These are phyloP conservation scores for Trametes cubensis DNA, from an alignment of 768 basidiomycete genomes.

Conservation along the genomic window DNA sequence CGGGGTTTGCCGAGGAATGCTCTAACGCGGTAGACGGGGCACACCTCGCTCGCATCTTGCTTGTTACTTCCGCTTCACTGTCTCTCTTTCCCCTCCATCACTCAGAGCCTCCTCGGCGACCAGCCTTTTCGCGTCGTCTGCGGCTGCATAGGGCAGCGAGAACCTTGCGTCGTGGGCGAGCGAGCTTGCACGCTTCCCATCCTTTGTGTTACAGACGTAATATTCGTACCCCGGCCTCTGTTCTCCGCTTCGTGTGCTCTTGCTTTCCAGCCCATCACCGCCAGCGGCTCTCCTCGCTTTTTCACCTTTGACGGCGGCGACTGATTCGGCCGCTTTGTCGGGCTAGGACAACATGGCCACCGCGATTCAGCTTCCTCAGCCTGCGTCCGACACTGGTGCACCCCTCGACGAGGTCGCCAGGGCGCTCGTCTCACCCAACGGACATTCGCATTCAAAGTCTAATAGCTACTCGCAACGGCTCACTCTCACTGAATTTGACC, in stretches of 20 bases:
- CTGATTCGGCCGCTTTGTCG: neutral
- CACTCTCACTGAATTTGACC: slow-evolving; percentile 59
- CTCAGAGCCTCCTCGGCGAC: slow-evolving; percentile 2
- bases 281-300: slow-evolving; percentile 10
- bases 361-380: slow-evolving; percentile 23
- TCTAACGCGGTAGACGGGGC: neutral
- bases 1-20: slow-evolving; percentile 20
- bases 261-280: slow-evolving; percentile 15
- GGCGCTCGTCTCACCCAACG: slow-evolving; percentile 35
- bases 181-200: slow-evolving; percentile 1
- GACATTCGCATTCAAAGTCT: slow-evolving; percentile 40
- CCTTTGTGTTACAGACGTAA: slow-evolving; percentile 22
- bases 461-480: slow-evolving; percentile 55
- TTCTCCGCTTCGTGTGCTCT: slow-evolving; percentile 16
- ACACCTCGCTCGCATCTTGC: slow-evolving; percentile 1
- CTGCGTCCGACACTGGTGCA: slow-evolving; percentile 25
- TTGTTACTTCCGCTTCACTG: slow-evolving; percentile 15
- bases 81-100: slow-evolving; percentile 1
- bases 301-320: slow-evolving; percentile 2
- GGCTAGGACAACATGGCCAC: slow-evolving; percentile 30
- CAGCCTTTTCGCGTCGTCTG: neutral
- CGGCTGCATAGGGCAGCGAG: neutral
- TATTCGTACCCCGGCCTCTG: slow-evolving; percentile 18
- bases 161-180: slow-evolving; percentile 7
- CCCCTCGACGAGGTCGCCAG: slow-evolving; percentile 24